Base-by-base conservation (phyloP, 208 protist genomes). In the Trypanosoma mega region DNA sequence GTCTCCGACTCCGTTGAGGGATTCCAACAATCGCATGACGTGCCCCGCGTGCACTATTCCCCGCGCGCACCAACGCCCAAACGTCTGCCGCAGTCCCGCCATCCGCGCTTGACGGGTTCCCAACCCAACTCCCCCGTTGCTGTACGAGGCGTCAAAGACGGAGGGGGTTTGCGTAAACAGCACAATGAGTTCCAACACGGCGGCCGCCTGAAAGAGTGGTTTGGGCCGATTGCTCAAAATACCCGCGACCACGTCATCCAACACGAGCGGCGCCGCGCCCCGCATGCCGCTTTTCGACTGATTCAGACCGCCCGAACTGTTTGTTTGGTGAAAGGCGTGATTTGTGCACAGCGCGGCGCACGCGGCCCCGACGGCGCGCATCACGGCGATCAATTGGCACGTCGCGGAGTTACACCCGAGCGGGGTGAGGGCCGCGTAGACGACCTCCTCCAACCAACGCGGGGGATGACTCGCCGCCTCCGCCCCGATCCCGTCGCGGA, bases 121-220 rank as follows among this genome's bases (percentile, higher is more conserved):
- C 39, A 34, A 29, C 37, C 45, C 44, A 45, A 47, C 50, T 33
- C 39, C 46, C 39, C 51, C 63, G 49, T 50, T n/a, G n/a, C n/a
- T n/a, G n/a, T n/a, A n/a, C n/a, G n/a, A n/a, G n/a, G n/a, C n/a
- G n/a, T n/a, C n/a, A n/a, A n/a, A n/a, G n/a, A n/a, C n/a, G n/a
- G n/a, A 62, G 5, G 80, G 34, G 39, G 66, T 45, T 56, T 87
- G 80, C 53, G 76, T 78, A 53, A 72, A 72, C 68, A 85, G 68
- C 72, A 86, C 74, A 31, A 91, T 74, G n/a, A 85, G 61, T 61
- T 94, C 87, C 72, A 91, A 71, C 24, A 81, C 72, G 1, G 72
- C 74, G 1, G 84, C 84, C 4, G 78, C 74, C 60, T 87, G 63
- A 51, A 82, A 80, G 2, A 89, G 55, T 16, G 71, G 30, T 0